Conservation (phyloP, 2,329 filamentous ascomycete species). For the Fusarium acutatum region DNA sequence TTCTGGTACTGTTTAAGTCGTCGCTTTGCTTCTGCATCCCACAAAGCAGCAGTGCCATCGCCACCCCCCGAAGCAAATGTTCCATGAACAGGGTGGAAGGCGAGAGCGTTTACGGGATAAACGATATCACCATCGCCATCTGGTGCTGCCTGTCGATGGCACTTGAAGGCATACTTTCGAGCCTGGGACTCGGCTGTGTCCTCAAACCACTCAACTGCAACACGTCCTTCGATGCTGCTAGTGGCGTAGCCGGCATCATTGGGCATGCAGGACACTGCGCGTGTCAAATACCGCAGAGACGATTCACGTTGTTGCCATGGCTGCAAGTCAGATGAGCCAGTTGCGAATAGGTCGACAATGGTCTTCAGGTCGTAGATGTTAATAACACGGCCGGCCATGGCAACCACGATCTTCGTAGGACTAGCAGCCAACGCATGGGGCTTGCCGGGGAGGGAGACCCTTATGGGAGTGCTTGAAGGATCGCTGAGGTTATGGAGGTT, state of each 20-base stretch:
- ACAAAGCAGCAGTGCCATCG: conserved; percentile 89
- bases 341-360: conserved; percentile 64
- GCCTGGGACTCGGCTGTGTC: conserved; percentile 86
- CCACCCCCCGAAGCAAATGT: conserved; percentile 92
- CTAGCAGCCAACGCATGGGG: conserved; percentile 86
- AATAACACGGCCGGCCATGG: conserved; percentile 93
- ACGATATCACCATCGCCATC: conserved; percentile 78
- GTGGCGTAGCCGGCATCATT: conserved; percentile 94
- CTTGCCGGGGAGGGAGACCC: conserved; percentile 80
- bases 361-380: conserved; percentile 90
- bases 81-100: conserved; percentile 84
- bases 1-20: conserved; percentile 90
- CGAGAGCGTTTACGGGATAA: conserved; percentile 89
- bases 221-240: conserved; percentile 90
- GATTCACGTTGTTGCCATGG: conserved; percentile 96
- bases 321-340: conserved; percentile 61
- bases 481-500: conserved; percentile 78
- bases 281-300: conserved; percentile 94
- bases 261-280: conserved; percentile 94
- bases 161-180: conserved; percentile 98
- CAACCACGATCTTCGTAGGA: conserved; percentile 85
- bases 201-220: conserved; percentile 98
- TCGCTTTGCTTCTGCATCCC: conserved; percentile 91
- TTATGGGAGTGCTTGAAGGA: conserved; percentile 64
- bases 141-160: conserved; percentile 80